Evolutionary conservation across 1,284 basidiomycete species (phyloP), one percentile per base, ranked within the genome.

Genomic region (Cutaneotrichosporon spelunceum): DNA sequence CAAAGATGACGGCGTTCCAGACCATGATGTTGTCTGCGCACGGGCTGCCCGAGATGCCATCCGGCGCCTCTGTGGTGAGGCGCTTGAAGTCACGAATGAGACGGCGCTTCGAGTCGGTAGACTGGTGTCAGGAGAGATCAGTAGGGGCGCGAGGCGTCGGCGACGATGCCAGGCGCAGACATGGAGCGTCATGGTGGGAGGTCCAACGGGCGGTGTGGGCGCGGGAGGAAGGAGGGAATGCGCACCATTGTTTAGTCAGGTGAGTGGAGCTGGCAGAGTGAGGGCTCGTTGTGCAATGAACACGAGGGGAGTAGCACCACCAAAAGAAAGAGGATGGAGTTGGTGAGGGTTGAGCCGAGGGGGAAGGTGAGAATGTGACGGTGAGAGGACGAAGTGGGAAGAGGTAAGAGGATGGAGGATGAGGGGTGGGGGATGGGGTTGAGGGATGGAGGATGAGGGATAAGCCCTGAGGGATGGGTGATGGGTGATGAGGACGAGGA

Each of bases 1-100:
- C 95, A 75, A 99, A 98, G 70, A 99, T 99, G 68, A 99, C 95
- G 2, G 95, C 95, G 74, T 99, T 98, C 95, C 95, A 99, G 13
- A 98, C 84, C 91, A 98, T 95, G 78, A 99, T 95, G 77, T 98
- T 98, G 79, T 98, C 95, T 0, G 92, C 88, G 76, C 92, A 94
- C 72, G 95, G 95, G 69, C 92, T 93, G 27, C 95, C 95, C 14
- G 91, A 94, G 70, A 98, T 93, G 11, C 95, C 95, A 61, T 91
- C 89, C 1, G 95, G 95, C 4, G 95, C 93, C 76, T 98, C 95
- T 19, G 87, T 88, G 44, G 91, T 91, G 36, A 99, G 84, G 39
- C 93, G 85, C 81, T 97, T 98, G 81, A 98, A 98, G 81, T 97
- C 93, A 63, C 93, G 88, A 68, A 97, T 93, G 63, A 95, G 87